Conservation (phyloP, 805 yeast species). For the Ogataea wickerhamii region DNA sequence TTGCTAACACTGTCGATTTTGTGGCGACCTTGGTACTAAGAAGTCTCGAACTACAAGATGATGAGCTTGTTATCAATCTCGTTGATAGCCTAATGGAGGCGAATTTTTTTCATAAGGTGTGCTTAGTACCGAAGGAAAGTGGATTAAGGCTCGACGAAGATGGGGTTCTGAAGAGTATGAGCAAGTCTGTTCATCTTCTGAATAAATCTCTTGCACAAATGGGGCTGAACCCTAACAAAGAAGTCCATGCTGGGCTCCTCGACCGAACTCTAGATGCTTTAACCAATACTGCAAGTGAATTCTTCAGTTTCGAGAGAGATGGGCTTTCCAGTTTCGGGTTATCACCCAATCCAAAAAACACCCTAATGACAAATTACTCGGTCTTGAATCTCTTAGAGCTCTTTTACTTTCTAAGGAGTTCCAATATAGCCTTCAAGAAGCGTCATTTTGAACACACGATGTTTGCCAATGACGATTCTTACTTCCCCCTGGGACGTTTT, state of each 20-base stretch:
- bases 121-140: constrained; percentile 37
- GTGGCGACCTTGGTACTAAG: constrained; percentile 42
- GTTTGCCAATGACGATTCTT: constrained; percentile 49
- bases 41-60: constrained; percentile 40
- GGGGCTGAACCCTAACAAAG: constrained; percentile 36
- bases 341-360: constrained; percentile 40
- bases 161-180: constrained; percentile 12
- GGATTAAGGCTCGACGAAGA: constrained; percentile 15
- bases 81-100: constrained; percentile 46
- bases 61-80: constrained; percentile 38
- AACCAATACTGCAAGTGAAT: constrained; percentile 36
- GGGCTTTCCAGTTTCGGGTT: constrained; percentile 47
- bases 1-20: constrained; percentile 41
- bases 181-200: constrained; percentile 32
- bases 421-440: constrained; percentile 60
- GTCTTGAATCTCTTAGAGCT: constrained; percentile 53
- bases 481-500: constrained; percentile 48
- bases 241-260: constrained; percentile 39
- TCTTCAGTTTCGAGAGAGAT: constrained; percentile 40
- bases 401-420: constrained; percentile 49
- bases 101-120: constrained; percentile 43
- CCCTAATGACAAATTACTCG: constrained; percentile 43
- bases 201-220: constrained; percentile 36
- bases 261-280: constrained; percentile 37
- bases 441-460: constrained; percentile 60